These are phyloP conservation scores for Myxozyma neglecta DNA, from an alignment of 805 yeast genomes.

Conservation along the genomic window DNA sequence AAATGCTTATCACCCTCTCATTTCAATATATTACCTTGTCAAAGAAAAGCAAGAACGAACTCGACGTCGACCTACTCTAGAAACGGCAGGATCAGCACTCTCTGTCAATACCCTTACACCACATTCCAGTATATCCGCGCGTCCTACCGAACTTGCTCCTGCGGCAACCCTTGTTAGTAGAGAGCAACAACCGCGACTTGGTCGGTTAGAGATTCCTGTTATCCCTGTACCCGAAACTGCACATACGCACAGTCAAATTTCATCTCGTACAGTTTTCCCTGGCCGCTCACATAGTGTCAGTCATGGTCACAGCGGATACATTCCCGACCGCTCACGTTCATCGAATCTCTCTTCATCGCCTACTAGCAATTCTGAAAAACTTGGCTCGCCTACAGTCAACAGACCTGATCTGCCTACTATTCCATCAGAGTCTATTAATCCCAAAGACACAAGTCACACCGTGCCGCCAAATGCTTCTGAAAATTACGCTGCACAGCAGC, in stretches of 20 bases:
- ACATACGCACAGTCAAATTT: conserved; percentile 25
- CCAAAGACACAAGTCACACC: conserved; percentile 2
- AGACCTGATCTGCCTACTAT: conserved; percentile 15
- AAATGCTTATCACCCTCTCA: conserved; percentile 79
- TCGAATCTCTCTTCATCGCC: conserved; percentile 23
- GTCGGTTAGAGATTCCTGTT: conserved; percentile 23
- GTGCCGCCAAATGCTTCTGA: neutral
- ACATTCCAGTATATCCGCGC: neutral
- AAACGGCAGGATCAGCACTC: conserved; percentile 4
- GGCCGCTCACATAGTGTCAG: conserved; percentile 29
- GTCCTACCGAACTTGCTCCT: neutral
- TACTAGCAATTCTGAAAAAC: neutral
- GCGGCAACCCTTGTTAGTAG: neutral
- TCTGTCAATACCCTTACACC: neutral
- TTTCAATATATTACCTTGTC: conserved; percentile 83
- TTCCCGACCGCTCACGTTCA: conserved; percentile 9
- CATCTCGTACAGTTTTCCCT: conserved; percentile 22
- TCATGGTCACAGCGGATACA: conserved; percentile 26
- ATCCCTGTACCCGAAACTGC: conserved; percentile 32
- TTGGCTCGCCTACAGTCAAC: neutral
- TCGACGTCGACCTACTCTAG: conserved; percentile 27
- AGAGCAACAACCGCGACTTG: neutral
- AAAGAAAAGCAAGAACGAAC: conserved; percentile 50
- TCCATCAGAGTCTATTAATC: conserved; percentile 14
- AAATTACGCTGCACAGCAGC: neutral